Conservation (phyloP, 768 basidiomycete species). For the Leccinellum rugosiceps region DNA sequence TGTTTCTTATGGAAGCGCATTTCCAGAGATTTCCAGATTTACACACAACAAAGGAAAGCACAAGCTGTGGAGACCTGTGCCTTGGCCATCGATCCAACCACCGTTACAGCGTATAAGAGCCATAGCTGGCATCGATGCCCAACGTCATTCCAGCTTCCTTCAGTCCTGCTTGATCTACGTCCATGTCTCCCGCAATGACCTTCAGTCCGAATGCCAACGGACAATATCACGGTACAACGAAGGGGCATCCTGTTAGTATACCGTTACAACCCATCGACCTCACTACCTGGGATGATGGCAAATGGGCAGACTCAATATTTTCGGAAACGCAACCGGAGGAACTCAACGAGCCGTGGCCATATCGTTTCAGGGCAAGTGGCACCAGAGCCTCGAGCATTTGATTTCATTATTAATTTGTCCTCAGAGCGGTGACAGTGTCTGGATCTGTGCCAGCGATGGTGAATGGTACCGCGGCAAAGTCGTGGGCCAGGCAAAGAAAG, state of each 20-base stretch:
- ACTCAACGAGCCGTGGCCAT: slow-evolving; percentile 51
- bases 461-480: slow-evolving; percentile 53
- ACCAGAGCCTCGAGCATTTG: not conserved
- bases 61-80: slow-evolving; percentile 17
- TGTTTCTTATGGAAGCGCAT: slow-evolving; percentile 13
- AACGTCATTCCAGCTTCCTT: not conserved
- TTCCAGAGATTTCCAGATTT: slow-evolving; percentile 5
- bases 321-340: slow-evolving; percentile 34
- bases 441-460: slow-evolving; percentile 49
- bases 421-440: slow-evolving; percentile 48
- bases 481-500: slow-evolving; percentile 41
- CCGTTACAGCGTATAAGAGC: slow-evolving; percentile 5
- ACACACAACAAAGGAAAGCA: slow-evolving; percentile 15
- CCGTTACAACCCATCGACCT: slow-evolving; percentile 24
- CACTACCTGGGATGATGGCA: slow-evolving; percentile 24
- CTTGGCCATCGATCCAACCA: slow-evolving; percentile 7
- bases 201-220: not conserved
- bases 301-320: slow-evolving; percentile 16
- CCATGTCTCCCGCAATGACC: slow-evolving; percentile 5
- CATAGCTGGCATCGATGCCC: not conserved
- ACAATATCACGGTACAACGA: not conserved
- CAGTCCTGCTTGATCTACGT: not conserved
- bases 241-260: not conserved
- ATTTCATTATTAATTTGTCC: not conserved
- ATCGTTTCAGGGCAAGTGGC: slow-evolving; percentile 42